Evolutionary conservation across 768 basidiomycete genomes (phyloP).

Genomic region (Paxillus involutus): DNA sequence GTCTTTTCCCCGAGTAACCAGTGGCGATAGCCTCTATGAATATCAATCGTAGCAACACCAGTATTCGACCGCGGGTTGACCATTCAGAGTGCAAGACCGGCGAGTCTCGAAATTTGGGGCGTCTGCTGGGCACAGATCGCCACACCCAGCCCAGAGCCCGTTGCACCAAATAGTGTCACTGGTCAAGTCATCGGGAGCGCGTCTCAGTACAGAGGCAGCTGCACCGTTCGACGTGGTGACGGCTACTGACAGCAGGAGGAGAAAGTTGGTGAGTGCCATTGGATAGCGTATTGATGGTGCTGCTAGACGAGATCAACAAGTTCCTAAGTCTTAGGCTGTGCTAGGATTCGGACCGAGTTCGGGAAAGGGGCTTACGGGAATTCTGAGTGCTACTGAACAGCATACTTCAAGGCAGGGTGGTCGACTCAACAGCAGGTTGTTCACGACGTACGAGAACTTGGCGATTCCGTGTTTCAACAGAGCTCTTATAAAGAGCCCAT

Average conservation of each 20-base stretch:
- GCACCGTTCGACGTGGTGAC: neutral
- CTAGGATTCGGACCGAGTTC: too few species aligned
- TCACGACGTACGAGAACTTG: neutral
- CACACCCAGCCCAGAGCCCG: conserved; percentile 10
- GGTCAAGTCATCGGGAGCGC: neutral
- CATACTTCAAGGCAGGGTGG: too few species aligned
- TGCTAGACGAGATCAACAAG: too few species aligned
- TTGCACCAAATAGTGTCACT: conserved; percentile 3
- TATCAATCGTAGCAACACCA: conserved; percentile 7
- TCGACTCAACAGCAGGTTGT: too few species aligned
- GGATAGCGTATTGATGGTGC: too few species aligned
- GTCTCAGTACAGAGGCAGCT: neutral
- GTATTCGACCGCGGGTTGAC: conserved; percentile 5
- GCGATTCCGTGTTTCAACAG: neutral
- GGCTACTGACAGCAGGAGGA: neutral
- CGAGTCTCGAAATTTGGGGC: conserved; percentile 10
- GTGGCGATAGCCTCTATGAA: neutral
- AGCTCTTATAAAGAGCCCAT: neutral
- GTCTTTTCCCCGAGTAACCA: too few species aligned
- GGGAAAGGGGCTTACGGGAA: too few species aligned
- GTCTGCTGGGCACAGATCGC: conserved; percentile 1
- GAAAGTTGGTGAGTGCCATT: neutral
- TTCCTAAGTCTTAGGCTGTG: too few species aligned
- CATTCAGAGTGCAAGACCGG: conserved; percentile 4
- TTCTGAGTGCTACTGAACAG: too few species aligned